phyloP scores from a whole-genome alignment of 1,139 yeast species.

The Oligophagozyma castellii region DNA sequence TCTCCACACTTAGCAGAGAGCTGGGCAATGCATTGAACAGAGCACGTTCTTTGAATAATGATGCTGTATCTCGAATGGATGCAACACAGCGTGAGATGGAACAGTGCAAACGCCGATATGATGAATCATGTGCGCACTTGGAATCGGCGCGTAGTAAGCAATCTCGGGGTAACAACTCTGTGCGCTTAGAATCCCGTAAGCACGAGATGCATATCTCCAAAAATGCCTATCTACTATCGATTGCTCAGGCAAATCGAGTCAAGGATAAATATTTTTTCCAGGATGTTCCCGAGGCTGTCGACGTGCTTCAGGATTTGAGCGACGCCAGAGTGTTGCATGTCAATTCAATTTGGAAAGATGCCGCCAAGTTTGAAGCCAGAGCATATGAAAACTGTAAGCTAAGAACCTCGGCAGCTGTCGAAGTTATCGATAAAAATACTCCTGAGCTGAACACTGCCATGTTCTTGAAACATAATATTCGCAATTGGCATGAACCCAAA shows the following conservation, averaged over 20 bases:
- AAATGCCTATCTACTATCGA: slow-evolving; percentile 66
- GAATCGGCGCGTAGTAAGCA: slow-evolving; percentile 72
- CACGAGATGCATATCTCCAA: slow-evolving; percentile 77
- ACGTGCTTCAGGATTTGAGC: slow-evolving; percentile 71
- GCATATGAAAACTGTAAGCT: slow-evolving; percentile 34
- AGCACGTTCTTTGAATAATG: slow-evolving; percentile 47
- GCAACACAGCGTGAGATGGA: slow-evolving; percentile 50
- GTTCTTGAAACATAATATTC: slow-evolving; percentile 80
- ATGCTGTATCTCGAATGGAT: slow-evolving; percentile 44
- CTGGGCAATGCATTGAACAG: slow-evolving; percentile 42
- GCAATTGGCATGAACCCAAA: slow-evolving; percentile 70
- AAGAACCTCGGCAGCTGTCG: slow-evolving; percentile 38
- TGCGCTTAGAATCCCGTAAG: slow-evolving; percentile 48
- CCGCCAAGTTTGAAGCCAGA: slow-evolving; percentile 49
- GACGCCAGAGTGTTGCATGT: slow-evolving; percentile 64
- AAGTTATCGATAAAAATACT: slow-evolving; percentile 53
- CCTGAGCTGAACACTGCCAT: slow-evolving; percentile 74
- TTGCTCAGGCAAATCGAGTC: slow-evolving; percentile 75
- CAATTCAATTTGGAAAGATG: slow-evolving; percentile 56
- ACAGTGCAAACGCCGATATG: slow-evolving; percentile 64
- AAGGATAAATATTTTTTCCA: slow-evolving; percentile 90
- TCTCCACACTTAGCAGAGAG: slow-evolving; percentile 40
- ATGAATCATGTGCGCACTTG: slow-evolving; percentile 64
- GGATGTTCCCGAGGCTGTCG: slow-evolving; percentile 84
- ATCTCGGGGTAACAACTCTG: slow-evolving; percentile 36